phyloP scores from a whole-genome alignment of 2,329 filamentous ascomycete species.

The Stachybotrys chartarum region DNA sequence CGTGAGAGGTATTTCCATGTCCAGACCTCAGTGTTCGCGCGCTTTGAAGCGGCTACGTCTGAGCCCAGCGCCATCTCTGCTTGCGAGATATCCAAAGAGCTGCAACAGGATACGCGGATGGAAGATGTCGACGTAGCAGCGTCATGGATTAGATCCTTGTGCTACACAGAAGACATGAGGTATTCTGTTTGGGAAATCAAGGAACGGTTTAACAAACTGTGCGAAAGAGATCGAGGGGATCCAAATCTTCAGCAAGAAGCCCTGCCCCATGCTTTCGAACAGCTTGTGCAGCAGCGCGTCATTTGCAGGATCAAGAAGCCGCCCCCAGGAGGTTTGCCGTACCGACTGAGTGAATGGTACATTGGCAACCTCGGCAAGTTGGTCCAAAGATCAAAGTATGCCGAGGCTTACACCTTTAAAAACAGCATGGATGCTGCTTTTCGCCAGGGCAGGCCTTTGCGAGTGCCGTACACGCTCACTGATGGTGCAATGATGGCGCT shows the following conservation, averaged over 20 bases:
- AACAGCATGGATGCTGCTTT: conserved; percentile 50
- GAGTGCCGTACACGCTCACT: conserved; percentile 48
- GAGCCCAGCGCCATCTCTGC: conserved; percentile 33
- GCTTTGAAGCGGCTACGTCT: conserved; percentile 47
- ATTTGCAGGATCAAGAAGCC: conserved; percentile 54
- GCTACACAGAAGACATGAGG: conserved; percentile 41
- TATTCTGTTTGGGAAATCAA: conserved; percentile 43
- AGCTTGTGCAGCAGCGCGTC: conserved; percentile 43
- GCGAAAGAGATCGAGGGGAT: conserved; percentile 19
- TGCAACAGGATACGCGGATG: conserved; percentile 8
- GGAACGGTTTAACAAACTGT: conserved; percentile 44
- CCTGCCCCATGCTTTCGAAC: conserved; percentile 39
- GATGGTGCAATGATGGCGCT: conserved; percentile 62
- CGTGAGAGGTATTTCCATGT: conserved; percentile 50
- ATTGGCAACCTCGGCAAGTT: conserved; percentile 48
- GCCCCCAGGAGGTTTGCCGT: conserved; percentile 52
- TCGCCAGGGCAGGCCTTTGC: conserved; percentile 28
- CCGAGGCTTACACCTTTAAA: conserved; percentile 55
- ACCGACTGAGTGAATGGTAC: conserved; percentile 54
- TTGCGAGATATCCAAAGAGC: conserved; percentile 5
- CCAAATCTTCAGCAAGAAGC: conserved; percentile 30
- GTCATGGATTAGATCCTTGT: conserved; percentile 55
- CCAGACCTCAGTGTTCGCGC: conserved; percentile 47
- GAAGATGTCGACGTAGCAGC: conserved; percentile 36
- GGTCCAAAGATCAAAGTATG: conserved; percentile 45